These are phyloP conservation scores for Yamadazyma conglobata DNA, from an alignment of 1,139 yeast species.

Conservation along the genomic window DNA sequence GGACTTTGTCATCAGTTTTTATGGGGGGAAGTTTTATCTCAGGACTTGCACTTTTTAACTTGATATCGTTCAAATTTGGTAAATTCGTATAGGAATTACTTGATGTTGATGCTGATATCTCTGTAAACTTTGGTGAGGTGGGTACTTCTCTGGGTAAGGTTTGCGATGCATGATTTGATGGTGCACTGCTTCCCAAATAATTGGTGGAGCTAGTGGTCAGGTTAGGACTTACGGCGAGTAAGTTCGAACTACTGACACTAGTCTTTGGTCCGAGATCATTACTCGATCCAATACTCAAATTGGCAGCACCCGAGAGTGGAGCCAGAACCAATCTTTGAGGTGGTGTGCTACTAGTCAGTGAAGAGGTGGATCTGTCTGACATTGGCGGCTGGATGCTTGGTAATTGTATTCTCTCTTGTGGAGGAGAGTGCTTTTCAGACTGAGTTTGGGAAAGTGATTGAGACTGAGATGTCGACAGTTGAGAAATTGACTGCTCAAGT, in stretches of 20 bases:
- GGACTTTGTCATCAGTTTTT: slow-evolving; percentile 24
- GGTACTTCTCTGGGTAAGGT: neutral
- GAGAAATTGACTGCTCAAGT: neutral
- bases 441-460: slow-evolving; percentile 3
- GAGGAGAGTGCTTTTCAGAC: neutral
- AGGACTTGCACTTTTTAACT: slow-evolving; percentile 14
- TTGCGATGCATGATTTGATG: slow-evolving; percentile 9
- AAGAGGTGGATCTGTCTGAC: slow-evolving; percentile 9
- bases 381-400: slow-evolving; percentile 3
- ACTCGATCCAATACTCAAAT: neutral
- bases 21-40: slow-evolving; percentile 25
- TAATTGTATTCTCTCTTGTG: no score
- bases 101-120: slow-evolving; percentile 3
- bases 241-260: slow-evolving; percentile 1
- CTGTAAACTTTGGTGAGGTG: no score
- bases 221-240: neutral
- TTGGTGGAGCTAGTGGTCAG: no score
- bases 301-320: neutral
- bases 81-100: slow-evolving; percentile 9
- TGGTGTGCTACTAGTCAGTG: slow-evolving; percentile 9
- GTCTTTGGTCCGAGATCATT: neutral
- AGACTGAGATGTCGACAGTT: no score
- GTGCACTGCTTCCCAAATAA: slow-evolving; percentile 8
- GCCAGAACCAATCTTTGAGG: slow-evolving; percentile 9
- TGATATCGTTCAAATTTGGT: slow-evolving; percentile 10